Base-by-base conservation (phyloP, 345 rosid genomes). In the Reutealis trisperma region DNA sequence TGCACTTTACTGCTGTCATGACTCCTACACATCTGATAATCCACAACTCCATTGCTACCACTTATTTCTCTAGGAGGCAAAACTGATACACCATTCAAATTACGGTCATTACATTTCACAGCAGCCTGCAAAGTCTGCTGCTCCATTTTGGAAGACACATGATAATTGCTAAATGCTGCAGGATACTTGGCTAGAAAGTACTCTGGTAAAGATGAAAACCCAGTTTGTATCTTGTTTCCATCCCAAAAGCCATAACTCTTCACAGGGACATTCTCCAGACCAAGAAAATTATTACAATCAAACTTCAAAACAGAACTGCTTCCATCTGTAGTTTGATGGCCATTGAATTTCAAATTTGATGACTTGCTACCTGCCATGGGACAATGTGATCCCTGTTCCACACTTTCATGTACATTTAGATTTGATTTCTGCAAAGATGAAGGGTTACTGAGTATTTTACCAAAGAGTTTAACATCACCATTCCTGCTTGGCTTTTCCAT, bases 241-340 rank as follows among this genome's bases (percentile, higher is more conserved):
- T 93, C 97, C 98, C 99, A 93, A 76, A 86, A 90, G 2, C 97
- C 91, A 44, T 90, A 89, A 80, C 91, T 89, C 72, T 85, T 90
- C 73, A 82, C 67, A 5, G 96, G 94, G 73, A 82, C 86, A 83
- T 87, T 90, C 79, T 93, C 93, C 30, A 83, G 84, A 41, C 83
- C 87, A 72, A 66, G 71, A 79, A 76, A 81, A 73, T 86, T 85
- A 59, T 69, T 88, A 66, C 60, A 77, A 68, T 91, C 94, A 77
- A 82, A 83, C 83, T 87, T 89, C 71, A 82, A 59, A 22, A 79
- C 25, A 9, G 86, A 57, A 3, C 83, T 18, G 59, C 73, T 83
- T 21, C 81, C 86, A 67, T 75, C 84, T 21, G 73, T 47, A 68
- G 71, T 68, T 57, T 76, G 86, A 61, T 83, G 90, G 16, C 85